phyloP scores from a whole-genome alignment of 2,329 filamentous ascomycete genomes.

The Stemphylium vesicarium region DNA sequence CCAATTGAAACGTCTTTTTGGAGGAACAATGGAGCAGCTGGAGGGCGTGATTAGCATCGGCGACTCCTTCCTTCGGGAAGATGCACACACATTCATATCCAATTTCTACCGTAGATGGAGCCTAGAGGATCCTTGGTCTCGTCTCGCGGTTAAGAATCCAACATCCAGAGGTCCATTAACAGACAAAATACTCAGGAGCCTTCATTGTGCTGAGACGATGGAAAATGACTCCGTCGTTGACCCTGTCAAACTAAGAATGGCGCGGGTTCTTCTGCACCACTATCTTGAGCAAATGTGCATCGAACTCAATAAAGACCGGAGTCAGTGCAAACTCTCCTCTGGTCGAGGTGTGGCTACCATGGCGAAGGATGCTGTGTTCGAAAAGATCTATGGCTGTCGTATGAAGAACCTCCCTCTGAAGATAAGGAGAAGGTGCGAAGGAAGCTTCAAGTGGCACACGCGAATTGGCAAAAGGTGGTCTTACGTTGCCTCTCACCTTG shows the following conservation, averaged over 20 bases:
- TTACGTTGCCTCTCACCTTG: background rate
- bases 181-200: background rate
- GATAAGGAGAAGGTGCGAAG: background rate
- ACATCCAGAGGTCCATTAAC: background rate
- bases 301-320: background rate
- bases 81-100: background rate
- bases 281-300: background rate
- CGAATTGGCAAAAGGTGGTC: background rate
- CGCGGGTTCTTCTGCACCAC: background rate
- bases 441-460: background rate
- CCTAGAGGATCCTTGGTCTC: background rate
- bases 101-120: background rate
- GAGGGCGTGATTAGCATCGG: background rate
- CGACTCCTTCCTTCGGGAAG: background rate
- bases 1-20: background rate
- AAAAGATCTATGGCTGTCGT: background rate
- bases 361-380: background rate
- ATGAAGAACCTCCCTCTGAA: background rate
- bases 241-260: background rate
- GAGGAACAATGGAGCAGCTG: background rate
- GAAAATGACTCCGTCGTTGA: background rate
- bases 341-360: background rate
- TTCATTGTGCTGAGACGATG: background rate
- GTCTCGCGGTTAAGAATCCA: background rate
- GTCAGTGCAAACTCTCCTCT: background rate